Evolutionary conservation across 495 filamentous ascomycete genomes (phyloP), one percentile per base, ranked within the genome.

Genomic region (Penicillium mononematosum): DNA sequence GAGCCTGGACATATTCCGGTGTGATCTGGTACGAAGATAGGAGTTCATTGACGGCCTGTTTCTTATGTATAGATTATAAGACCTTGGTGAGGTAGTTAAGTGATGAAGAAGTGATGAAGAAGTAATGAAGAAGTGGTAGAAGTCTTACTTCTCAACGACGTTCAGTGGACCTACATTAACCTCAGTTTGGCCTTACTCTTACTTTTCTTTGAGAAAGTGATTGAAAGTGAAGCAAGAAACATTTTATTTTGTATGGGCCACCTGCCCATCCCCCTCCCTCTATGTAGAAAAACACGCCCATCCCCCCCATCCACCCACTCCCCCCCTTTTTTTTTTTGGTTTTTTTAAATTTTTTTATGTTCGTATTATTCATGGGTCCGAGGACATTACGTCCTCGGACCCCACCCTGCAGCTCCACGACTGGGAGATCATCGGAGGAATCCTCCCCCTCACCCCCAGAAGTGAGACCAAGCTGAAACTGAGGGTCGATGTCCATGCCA

Each of bases 391-490:
- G 12, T 74, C 69, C 25, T 76, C 75, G 8, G 76, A 73, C 25
- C 69, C 62, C 22, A 78, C 70, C 48, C 67, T 22, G 72, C 36
- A 80, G 63, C 58, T 81, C 78, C 49, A 77, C 71, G 24, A 79
- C 77, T 5, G 78, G 74, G 25, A 76, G 65, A 5, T 79, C 75
- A 22, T 78, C 73, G 36, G 73, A 70, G 24, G 74, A 75, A 27
- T 63, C 74, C 36, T 65, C 69, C 11, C 71, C 66, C 53, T 32
- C 45, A 29, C 45, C 27, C 16, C 25, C 45, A 34, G 45, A 32
- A 32, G 45, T 48, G 45, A 48, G 45, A 6, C 17, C 45, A 20
- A 32, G 20, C 45, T 48, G 27, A 48, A 47, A 47, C 16, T 27
- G 69, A 17, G 68, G 58, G 25, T 71, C 77, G 20, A 64, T 55